Base-by-base conservation (phyloP, 352 stramenopile species). In the Aphanomyces invadans region DNA sequence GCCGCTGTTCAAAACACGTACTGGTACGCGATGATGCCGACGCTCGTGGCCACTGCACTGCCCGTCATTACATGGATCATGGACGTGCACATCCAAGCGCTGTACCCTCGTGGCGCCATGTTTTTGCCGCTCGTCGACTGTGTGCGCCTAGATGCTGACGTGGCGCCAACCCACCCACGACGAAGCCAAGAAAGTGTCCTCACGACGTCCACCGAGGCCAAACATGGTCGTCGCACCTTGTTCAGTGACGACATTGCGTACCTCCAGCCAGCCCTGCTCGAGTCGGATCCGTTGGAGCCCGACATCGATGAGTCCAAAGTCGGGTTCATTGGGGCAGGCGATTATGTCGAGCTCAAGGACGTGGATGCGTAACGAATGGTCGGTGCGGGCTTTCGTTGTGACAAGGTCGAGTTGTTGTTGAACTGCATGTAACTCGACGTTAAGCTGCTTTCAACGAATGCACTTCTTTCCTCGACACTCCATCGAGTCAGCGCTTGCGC, bases 81-180 rank as follows among this genome's bases (percentile, higher is more conserved):
- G 73, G 79, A 91, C 68, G 69, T 87, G 46, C 88, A 89, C 45
- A 73, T 90, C 57, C 75, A 69, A 56, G 76, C 74, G 15, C 79
- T 81, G 26, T 93, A 90, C 69, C 81, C 81, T 23, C 78, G 79
- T 25, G 77, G 83, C 12, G 80, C 85, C 1, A 28, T 76, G 21
- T 86, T 88, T 55, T 68, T 93, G 53, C 85, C 85, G 33, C 71
- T 93, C 32, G 83, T 89, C 68, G 76, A 91, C 70, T 89, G 82
- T 31, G 79, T 88, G 49, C 76, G 86, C 29, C 68, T 89, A 23
- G 84, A 93, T 72, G 74, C 77, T n/a, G n/a, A n/a, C n/a, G n/a
- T n/a, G n/a, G n/a, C n/a, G n/a, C n/a, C n/a, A n/a, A n/a, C n/a
- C n/a, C n/a, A n/a, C n/a, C n/a, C n/a, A n/a, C n/a, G n/a, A n/a